These are phyloP conservation scores for Fragaria iinumae DNA, from an alignment of 306 rosid species.

Conservation along the genomic window DNA sequence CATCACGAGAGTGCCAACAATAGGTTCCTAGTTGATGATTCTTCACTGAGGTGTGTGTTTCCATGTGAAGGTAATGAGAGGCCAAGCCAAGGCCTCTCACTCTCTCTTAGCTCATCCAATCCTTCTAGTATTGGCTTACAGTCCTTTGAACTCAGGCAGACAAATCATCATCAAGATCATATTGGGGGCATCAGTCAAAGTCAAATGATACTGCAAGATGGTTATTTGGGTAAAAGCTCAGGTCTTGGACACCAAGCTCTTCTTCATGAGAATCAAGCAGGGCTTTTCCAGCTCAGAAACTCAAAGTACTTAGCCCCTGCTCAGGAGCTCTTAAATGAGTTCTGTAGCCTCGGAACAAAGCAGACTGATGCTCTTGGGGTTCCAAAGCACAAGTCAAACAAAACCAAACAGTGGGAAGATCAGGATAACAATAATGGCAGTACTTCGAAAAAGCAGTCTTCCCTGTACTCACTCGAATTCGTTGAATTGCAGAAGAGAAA, in stretches of 20 bases:
- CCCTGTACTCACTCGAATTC: conserved; percentile 66
- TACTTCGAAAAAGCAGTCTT: conserved; percentile 31
- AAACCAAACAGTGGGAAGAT: conserved; percentile 48
- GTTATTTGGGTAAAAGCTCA: conserved; percentile 33
- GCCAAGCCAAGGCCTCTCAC: conserved; percentile 94
- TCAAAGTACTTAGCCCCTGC: conserved; percentile 67
- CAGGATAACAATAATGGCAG: conserved; percentile 29
- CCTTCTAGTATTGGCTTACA: conserved; percentile 70
- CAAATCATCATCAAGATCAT: conserved; percentile 25
- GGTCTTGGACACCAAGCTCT: conserved; percentile 5
- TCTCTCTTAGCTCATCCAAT: conserved; percentile 66
- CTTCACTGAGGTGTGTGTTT: conserved; percentile 71
- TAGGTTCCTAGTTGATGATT: conserved; percentile 59
- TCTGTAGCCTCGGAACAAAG: conserved; percentile 70
- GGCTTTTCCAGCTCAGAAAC: conserved; percentile 49
- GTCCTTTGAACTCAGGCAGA: conserved; percentile 67
- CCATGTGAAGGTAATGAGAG: conserved; percentile 79
- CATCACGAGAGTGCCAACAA: conserved; percentile 29
- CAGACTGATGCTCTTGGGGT: conserved; percentile 25
- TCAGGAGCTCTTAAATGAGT: conserved; percentile 77
- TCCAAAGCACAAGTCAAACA: conserved; percentile 43
- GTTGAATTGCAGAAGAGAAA: conserved; percentile 87
- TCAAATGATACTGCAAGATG: conserved; percentile 14
- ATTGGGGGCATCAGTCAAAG: conserved; percentile 3
- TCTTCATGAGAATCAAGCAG: conserved; percentile 27